Evolutionary conservation across 176 grass and related monocot species (phyloP).

Genomic region (maize (Zea mays)): DNA sequence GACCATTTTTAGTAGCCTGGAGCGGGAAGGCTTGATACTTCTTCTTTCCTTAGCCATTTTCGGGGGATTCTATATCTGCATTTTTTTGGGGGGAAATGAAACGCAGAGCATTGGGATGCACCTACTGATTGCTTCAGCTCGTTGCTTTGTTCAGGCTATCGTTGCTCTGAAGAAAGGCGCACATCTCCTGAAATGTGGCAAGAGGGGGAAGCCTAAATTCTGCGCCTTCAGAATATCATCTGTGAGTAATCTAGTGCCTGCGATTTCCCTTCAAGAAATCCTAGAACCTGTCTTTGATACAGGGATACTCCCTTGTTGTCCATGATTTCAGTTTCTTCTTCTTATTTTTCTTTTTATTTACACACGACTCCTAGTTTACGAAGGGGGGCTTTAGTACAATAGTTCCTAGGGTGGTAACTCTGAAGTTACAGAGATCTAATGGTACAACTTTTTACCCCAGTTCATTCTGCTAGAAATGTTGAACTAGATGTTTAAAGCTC

Average conservation of each 20-base stretch:
- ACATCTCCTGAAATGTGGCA: constrained; percentile 51
- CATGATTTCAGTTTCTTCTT: background rate
- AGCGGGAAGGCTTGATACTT: background rate
- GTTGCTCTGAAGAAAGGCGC: constrained; percentile 57
- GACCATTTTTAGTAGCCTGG: background rate
- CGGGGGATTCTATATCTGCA: background rate
- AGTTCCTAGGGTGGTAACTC: background rate
- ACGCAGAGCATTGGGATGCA: background rate
- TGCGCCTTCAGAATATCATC: constrained; percentile 56
- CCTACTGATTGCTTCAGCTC: background rate
- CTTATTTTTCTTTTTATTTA: background rate
- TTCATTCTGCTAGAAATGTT: background rate
- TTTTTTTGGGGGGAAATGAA: background rate
- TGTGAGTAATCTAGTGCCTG: constrained; percentile 29
- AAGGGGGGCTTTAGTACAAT: background rate
- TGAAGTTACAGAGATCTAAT: background rate
- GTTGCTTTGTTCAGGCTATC: constrained; percentile 41
- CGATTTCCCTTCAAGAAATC: background rate
- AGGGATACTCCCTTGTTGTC: background rate
- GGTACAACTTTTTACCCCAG: background rate
- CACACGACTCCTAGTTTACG: background rate
- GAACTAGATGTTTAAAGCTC: background rate
- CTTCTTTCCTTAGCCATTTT: background rate
- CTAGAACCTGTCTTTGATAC: background rate
- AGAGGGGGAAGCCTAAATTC: constrained; percentile 54